phyloP scores from a whole-genome alignment of 768 basidiomycete species.

The Leucosporidium yakuticum region DNA sequence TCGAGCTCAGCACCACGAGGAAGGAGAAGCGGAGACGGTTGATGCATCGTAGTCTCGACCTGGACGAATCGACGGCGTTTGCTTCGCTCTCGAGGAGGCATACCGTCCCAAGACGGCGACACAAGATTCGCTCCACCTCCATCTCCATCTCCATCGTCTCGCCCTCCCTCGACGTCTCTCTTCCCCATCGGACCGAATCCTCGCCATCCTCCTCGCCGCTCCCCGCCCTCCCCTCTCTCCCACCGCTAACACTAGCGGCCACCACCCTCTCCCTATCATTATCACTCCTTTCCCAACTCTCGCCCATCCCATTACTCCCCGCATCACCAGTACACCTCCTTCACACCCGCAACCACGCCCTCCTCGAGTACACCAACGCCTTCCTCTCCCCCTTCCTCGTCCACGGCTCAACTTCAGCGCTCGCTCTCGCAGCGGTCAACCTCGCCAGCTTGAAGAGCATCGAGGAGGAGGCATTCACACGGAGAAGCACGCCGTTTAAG shows the following conservation, averaged over 20 bases:
- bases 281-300: slow-evolving; percentile 2
- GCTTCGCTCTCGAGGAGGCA: slow-evolving; percentile 9
- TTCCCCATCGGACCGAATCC: not conserved
- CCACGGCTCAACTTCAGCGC: not conserved
- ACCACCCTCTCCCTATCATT: not conserved
- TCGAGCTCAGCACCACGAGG: not conserved
- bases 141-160: slow-evolving; percentile 1
- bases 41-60: too few species aligned
- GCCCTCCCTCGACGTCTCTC: not conserved
- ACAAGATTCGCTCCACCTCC: not conserved
- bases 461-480: not conserved
- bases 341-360: not conserved
- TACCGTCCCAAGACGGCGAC: slow-evolving; percentile 11
- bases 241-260: not conserved
- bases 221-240: not conserved
- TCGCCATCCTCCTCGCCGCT: not conserved
- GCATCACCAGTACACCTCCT: slow-evolving; percentile 19
- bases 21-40: too few species aligned
- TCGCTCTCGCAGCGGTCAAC: not conserved
- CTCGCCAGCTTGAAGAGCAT: not conserved
- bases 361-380: slow-evolving; percentile 4
- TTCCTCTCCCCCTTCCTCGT: slow-evolving; percentile 13
- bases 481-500: not conserved
- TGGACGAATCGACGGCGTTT: not conserved
- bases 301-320: not conserved